A percentile compares a stretch with the other conserved stretches of the same genome.
Evolutionary conservation across 805 yeast genomes (phyloP).

Genomic region (Lipomyces oligophaga): DNA sequence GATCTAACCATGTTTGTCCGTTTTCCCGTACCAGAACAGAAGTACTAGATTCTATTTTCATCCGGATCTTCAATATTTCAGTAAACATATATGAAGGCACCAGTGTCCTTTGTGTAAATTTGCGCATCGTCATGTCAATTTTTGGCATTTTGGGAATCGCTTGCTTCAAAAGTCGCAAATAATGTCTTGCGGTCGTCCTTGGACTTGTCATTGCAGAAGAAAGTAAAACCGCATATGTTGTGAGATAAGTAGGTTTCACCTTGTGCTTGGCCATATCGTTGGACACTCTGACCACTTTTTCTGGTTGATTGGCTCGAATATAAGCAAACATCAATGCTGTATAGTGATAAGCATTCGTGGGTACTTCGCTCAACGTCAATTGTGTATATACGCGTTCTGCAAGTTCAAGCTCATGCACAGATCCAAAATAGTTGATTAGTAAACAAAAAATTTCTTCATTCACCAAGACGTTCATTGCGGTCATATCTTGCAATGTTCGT

Average conservation of each 20-base stretch:
- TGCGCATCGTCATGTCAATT: constrained; percentile 13
- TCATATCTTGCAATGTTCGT: constrained; percentile 13
- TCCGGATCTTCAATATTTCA: constrained; percentile 5
- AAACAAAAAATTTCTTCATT: constrained; percentile 11
- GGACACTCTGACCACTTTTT: constrained; percentile 11
- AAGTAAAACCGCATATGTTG: constrained; percentile 41
- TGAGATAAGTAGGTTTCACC: constrained; percentile 16
- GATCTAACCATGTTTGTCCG: no score
- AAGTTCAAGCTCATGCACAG: constrained; percentile 8
- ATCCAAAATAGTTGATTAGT: constrained; percentile 21
- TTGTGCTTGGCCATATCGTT: constrained; percentile 15
- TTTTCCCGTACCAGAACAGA: no score
- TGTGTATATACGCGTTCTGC: constrained; percentile 17
- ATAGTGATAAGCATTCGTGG: constrained; percentile 19
- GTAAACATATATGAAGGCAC: constrained; percentile 19
- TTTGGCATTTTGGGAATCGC: constrained; percentile 5
- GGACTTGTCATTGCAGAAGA: constrained; percentile 1
- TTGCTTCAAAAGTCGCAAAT: constrained; percentile 2
- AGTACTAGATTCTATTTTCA: constrained; percentile 1
- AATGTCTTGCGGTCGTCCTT: constrained; percentile 4
- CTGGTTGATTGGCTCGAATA: constrained; percentile 1
- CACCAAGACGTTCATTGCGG: constrained; percentile 5
- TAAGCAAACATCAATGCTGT: constrained; percentile 22
- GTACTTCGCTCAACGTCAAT: constrained; percentile 9
- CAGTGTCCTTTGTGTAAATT: constrained; percentile 9